A percentile compares a stretch with the other conserved stretches of the same genome.
Evolutionary conservation across 371 early-diverging fungal species (phyloP).

Genomic region (Parasitella parasitica): DNA sequence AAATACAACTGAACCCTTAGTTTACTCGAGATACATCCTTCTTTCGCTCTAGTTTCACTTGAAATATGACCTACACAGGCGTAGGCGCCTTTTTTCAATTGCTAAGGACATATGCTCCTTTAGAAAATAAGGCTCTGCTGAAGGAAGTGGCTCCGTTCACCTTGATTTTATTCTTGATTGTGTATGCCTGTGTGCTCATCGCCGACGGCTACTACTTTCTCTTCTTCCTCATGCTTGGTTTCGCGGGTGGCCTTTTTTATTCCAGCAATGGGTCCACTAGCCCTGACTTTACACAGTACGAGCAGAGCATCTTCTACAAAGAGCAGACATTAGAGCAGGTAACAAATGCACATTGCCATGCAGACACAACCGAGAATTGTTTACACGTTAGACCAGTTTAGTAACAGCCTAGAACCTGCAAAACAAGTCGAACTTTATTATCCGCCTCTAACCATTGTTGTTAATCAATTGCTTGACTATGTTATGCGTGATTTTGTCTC

Average conservation of each 20-base stretch:
- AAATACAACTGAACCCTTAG: not conserved
- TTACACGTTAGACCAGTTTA: not conserved
- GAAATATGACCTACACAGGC: not conserved
- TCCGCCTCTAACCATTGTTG: slow-evolving; percentile 30
- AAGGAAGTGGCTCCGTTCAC: not conserved
- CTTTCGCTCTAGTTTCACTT: not conserved
- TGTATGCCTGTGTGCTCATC: slow-evolving; percentile 28
- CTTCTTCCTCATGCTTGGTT: slow-evolving; percentile 28
- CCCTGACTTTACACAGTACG: not conserved
- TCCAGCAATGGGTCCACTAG: slow-evolving; percentile 4
- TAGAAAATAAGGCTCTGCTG: not conserved
- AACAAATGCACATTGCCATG: not conserved
- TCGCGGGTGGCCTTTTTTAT: slow-evolving; percentile 21
- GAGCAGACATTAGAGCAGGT: slow-evolving; percentile 1
- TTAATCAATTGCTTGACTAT: slow-evolving; percentile 39
- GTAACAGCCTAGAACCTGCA: slow-evolving; percentile 4
- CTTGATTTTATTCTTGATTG: not conserved
- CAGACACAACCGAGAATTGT: not conserved
- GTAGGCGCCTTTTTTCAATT: not conserved
- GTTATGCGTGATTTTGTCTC: slow-evolving; percentile 52
- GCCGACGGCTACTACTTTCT: slow-evolving; percentile 33
- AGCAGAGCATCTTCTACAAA: not conserved
- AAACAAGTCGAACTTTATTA: slow-evolving; percentile 29
- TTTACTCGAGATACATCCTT: not conserved
- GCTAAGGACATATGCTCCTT: not conserved